Conservation (phyloP, 2,329 filamentous ascomycete genomes). For the Botryotinia calthae region DNA sequence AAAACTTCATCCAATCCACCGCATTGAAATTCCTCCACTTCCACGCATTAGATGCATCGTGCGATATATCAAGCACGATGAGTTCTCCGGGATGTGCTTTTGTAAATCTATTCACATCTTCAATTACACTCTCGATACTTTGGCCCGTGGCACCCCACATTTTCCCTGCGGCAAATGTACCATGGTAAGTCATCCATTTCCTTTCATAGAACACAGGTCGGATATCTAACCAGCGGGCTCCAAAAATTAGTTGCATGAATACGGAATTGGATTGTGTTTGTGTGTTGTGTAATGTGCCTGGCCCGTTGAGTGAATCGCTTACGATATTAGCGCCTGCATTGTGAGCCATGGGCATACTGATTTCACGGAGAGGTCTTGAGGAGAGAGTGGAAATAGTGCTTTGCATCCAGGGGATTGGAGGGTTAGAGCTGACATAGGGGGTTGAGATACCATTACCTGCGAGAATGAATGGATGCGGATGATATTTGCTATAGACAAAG, state of each 20-base stretch:
- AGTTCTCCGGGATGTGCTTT: conserved; percentile 29
- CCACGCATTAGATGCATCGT: conserved; percentile 24
- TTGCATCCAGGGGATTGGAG: conserved; percentile 32
- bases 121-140: conserved; percentile 25
- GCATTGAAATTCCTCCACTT: not conserved
- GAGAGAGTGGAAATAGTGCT: conserved; percentile 25
- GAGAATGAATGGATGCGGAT: conserved; percentile 28
- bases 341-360: conserved; percentile 29
- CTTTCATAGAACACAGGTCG: conserved; percentile 23
- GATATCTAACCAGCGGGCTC: conserved; percentile 31
- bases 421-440: conserved; percentile 26
- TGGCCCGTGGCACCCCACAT: conserved; percentile 24
- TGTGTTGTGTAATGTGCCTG: conserved; percentile 28
- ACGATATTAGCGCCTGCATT: conserved; percentile 28
- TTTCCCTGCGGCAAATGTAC: not conserved
- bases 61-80: conserved; percentile 31
- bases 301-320: conserved; percentile 12
- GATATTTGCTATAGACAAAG: conserved; percentile 24
- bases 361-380: conserved; percentile 25
- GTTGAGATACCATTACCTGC: conserved; percentile 22
- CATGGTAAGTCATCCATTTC: conserved; percentile 26
- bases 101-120: conserved; percentile 31
- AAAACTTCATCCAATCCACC: conserved; percentile 27
- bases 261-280: conserved; percentile 26
- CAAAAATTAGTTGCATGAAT: conserved; percentile 26